phyloP scores from a whole-genome alignment of 148 eudicot species.

The Persicaria tinctoria region DNA sequence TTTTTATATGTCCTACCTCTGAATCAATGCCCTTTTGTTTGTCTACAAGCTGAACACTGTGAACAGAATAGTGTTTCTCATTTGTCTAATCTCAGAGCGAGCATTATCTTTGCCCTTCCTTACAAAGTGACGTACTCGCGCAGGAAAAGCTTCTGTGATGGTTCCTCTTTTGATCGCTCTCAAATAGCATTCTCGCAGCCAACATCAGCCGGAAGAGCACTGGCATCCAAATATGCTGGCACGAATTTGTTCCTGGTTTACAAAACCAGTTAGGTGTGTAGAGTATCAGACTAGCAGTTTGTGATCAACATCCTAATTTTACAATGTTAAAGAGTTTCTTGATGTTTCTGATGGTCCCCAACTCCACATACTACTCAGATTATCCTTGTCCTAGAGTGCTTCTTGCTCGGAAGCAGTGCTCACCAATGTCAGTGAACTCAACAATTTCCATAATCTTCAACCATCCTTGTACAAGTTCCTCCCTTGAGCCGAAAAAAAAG shows the following conservation, averaged over 20 bases:
- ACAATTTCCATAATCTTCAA: too few relatives aligned
- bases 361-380: neutral
- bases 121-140: constrained; percentile 4
- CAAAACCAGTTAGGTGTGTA: constrained; percentile 22
- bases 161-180: constrained; percentile 21
- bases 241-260: constrained; percentile 49
- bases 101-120: neutral
- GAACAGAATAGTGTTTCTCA: too few relatives aligned
- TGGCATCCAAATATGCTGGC: constrained; percentile 36
- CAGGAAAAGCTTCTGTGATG: constrained; percentile 45
- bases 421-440: too few relatives aligned
- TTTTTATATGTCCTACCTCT: neutral
- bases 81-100: neutral
- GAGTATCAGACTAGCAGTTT: neutral
- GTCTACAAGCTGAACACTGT: neutral
- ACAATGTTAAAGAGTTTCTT: neutral
- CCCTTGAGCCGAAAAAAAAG: too few relatives aligned
- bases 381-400: neutral
- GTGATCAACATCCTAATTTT: neutral
- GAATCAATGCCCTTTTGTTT: neutral
- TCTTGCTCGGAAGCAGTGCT: neutral
- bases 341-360: neutral
- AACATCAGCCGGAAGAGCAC: constrained; percentile 45
- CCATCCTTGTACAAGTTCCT: too few relatives aligned
- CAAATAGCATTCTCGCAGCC: constrained; percentile 57